phyloP scores from a whole-genome alignment of 1,139 yeast species.

The Saccharomycopsis phalli region DNA sequence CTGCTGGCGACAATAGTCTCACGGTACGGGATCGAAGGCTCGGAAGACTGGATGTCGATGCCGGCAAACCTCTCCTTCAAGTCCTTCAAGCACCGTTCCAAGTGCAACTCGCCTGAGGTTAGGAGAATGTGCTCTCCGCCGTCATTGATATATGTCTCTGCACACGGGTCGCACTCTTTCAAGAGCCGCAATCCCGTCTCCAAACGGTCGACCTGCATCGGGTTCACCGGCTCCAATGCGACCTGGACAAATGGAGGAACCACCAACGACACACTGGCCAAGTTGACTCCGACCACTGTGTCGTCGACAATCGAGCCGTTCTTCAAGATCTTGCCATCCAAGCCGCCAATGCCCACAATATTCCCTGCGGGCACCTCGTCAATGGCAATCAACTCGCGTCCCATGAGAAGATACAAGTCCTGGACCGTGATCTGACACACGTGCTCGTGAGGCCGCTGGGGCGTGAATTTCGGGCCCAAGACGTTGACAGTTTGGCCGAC shows the following conservation, averaged over 20 bases:
- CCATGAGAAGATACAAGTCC: slow-evolving; percentile 81
- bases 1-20: slow-evolving; percentile 55
- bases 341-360: slow-evolving; percentile 89
- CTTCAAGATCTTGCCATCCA: slow-evolving; percentile 69
- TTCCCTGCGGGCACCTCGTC: slow-evolving; percentile 88
- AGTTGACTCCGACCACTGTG: slow-evolving; percentile 47
- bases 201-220: slow-evolving; percentile 64
- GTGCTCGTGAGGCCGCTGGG: slow-evolving; percentile 53
- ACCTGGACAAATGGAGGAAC: slow-evolving; percentile 87
- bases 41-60: slow-evolving; percentile 75
- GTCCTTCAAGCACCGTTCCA: slow-evolving; percentile 86
- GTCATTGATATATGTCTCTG: slow-evolving; percentile 75
- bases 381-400: slow-evolving; percentile 73
- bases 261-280: slow-evolving; percentile 60
- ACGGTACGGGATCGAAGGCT: slow-evolving; percentile 91
- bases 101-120: slow-evolving; percentile 92
- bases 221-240: slow-evolving; percentile 89
- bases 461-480: slow-evolving; percentile 82
- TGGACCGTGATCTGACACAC: slow-evolving; percentile 46
- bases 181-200: slow-evolving; percentile 72
- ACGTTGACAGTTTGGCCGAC: slow-evolving; percentile 70
- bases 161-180: slow-evolving; percentile 88
- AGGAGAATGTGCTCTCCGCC: slow-evolving; percentile 87
- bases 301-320: slow-evolving; percentile 63
- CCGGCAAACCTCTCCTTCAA: slow-evolving; percentile 88